Evolutionary conservation across 495 filamentous ascomycete species (phyloP).

Genomic region (Cairneyella variabilis): DNA sequence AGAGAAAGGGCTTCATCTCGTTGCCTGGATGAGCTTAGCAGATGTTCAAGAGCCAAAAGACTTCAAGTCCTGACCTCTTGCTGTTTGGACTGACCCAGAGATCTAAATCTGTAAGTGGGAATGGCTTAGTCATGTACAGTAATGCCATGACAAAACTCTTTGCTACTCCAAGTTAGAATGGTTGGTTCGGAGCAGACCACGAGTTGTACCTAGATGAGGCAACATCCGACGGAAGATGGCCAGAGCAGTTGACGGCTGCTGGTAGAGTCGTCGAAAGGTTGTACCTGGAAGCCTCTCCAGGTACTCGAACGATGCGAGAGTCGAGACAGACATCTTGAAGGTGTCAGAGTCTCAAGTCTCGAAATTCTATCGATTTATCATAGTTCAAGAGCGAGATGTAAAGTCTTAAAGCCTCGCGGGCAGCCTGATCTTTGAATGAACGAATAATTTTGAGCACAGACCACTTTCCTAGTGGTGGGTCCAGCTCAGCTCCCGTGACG

Average conservation of each 20-base stretch:
- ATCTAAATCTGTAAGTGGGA: constrained; percentile 73
- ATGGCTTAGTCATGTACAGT: constrained; percentile 76
- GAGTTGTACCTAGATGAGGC: constrained; percentile 70
- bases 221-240: constrained; percentile 98
- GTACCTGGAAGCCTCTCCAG: constrained; percentile 84
- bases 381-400: constrained; percentile 26
- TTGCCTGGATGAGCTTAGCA: constrained; percentile 43
- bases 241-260: constrained; percentile 90
- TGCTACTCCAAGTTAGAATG: constrained; percentile 44
- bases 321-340: constrained; percentile 60
- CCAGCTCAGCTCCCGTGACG: not conserved
- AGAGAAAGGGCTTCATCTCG: constrained; percentile 78
- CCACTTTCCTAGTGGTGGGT: not conserved
- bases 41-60: not conserved
- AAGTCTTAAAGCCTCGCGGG: constrained; percentile 33
- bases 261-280: constrained; percentile 86
- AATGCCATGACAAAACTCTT: constrained; percentile 95
- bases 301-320: constrained; percentile 72
- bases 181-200: not conserved
- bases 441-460: constrained; percentile 4
- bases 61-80: constrained; percentile 45
- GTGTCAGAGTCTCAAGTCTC: constrained; percentile 24
- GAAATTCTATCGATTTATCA: constrained; percentile 22
- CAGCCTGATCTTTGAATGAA: constrained; percentile 28
- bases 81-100: constrained; percentile 75